phyloP scores from a whole-genome alignment of 2,329 filamentous ascomycete genomes.

The Colletotrichum gloeosporioides region DNA sequence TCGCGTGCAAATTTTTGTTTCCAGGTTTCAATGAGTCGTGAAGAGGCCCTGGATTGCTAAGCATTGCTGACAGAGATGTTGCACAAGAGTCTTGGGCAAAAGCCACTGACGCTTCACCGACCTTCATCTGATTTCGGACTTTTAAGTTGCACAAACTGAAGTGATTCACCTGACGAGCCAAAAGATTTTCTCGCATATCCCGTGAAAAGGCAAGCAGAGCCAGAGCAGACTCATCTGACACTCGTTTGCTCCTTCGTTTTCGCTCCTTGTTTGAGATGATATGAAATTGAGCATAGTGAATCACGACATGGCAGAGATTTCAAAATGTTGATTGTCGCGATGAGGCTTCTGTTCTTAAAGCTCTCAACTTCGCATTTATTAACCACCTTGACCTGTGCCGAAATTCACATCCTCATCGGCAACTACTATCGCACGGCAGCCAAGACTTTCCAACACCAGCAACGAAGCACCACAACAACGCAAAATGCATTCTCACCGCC shows the following conservation, averaged over 20 bases:
- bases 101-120: neutral
- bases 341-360: neutral
- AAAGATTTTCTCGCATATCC: neutral
- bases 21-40: neutral
- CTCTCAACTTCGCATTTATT: neutral
- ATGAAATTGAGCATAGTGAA: neutral
- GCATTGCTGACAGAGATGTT: neutral
- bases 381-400: neutral
- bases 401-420: neutral
- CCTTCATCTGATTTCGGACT: neutral
- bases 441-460: neutral
- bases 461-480: neutral
- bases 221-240: neutral
- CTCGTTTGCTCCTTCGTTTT: neutral
- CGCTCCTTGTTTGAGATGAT: neutral
- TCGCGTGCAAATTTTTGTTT: neutral
- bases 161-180: neutral
- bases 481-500: neutral
- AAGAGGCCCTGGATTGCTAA: neutral
- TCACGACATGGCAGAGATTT: neutral
- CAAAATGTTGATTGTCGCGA: neutral
- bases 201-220: neutral
- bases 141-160: neutral
- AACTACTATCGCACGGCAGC: neutral
- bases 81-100: neutral